Evolutionary conservation across 495 filamentous ascomycete genomes (phyloP).

Genomic region (Neohortaea acidophila): DNA sequence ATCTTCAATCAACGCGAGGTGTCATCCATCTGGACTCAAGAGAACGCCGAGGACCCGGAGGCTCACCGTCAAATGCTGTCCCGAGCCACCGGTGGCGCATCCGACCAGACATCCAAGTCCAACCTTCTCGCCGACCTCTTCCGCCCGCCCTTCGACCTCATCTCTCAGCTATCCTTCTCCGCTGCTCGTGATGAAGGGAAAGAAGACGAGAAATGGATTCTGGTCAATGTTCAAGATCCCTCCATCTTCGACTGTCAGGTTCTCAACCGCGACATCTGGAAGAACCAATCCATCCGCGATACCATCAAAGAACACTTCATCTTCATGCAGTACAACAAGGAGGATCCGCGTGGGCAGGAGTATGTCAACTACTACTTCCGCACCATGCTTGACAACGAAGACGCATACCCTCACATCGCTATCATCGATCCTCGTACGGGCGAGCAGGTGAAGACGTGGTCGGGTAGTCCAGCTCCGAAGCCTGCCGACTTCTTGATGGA

Average conservation of each 20-base stretch:
- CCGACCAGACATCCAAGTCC: conserved; percentile 52
- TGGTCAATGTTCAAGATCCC: conserved; percentile 88
- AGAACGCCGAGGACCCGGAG: conserved; percentile 26
- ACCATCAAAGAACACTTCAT: conserved; percentile 84
- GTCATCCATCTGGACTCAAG: conserved; percentile 60
- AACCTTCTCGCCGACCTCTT: conserved; percentile 76
- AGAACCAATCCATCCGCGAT: conserved; percentile 56
- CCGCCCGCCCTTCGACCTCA: conserved; percentile 78
- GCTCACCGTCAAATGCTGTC: conserved; percentile 39
- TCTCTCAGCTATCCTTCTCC: conserved; percentile 60
- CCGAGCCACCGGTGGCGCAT: conserved; percentile 56
- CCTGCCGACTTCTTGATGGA: conserved; percentile 75
- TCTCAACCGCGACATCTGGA: conserved; percentile 92
- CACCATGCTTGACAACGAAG: conserved; percentile 43
- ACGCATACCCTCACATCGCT: conserved; percentile 85
- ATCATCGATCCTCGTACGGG: conserved; percentile 93
- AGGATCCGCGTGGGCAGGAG: conserved; percentile 54
- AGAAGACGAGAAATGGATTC: conserved; percentile 75
- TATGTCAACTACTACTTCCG: conserved; percentile 88
- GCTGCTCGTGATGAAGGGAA: conserved; percentile 68
- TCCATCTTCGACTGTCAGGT: conserved; percentile 84
- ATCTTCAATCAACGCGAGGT: conserved; percentile 74
- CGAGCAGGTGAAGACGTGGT: conserved; percentile 95
- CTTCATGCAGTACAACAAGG: conserved; percentile 82
- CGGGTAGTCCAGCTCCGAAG: conserved; percentile 60